Base-by-base conservation (phyloP, 352 stramenopile genomes). In the Pythium pyrilobum region DNA sequence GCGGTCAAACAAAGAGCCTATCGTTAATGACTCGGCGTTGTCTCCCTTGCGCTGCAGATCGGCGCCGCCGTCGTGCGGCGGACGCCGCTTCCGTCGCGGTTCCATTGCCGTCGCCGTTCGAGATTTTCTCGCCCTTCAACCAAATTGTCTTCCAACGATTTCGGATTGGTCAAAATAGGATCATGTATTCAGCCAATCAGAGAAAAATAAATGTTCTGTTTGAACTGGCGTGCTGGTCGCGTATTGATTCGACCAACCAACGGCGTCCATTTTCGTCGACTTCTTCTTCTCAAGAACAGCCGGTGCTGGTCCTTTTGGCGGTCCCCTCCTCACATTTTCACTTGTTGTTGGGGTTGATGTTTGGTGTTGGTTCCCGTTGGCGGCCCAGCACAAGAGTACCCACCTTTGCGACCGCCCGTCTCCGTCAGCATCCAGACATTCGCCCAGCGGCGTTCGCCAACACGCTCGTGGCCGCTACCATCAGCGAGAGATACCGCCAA, bases 311-410 rank as follows among this genome's bases (percentile, higher is more conserved):
- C 42, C 42, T 11, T 21, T 38, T 10, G 41, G 13, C 10, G 16
- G 15, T 37, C 15, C 32, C 32, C 32, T 37, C n/a, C n/a, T n/a
- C n/a, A n/a, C n/a, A n/a, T n/a, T 43, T n/a, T 40, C 15, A 40
- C 34, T 43, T 23, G 38, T 8, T 16, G 39, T 32, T 45, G 39
- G 39, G 12, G 39, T 32, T n/a, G n/a, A n/a, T n/a, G n/a, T n/a
- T n/a, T n/a, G n/a, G n/a, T n/a, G n/a, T n/a, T n/a, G n/a, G n/a
- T n/a, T n/a, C n/a, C n/a, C 38, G 45, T 54, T 67, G 31, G 64
- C 56, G 67, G 67, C 59, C 59, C 67, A 76, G 64, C 43, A 75
- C 63, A 44, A 54, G 33, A 39, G 59, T 58, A 64, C 50, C 56
- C 56, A 63, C 45, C 25, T 43, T 36, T 25, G 21, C 37, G 25